phyloP scores from a whole-genome alignment of 23 red algal species.

The Cyanidioschyzon merolae region DNA sequence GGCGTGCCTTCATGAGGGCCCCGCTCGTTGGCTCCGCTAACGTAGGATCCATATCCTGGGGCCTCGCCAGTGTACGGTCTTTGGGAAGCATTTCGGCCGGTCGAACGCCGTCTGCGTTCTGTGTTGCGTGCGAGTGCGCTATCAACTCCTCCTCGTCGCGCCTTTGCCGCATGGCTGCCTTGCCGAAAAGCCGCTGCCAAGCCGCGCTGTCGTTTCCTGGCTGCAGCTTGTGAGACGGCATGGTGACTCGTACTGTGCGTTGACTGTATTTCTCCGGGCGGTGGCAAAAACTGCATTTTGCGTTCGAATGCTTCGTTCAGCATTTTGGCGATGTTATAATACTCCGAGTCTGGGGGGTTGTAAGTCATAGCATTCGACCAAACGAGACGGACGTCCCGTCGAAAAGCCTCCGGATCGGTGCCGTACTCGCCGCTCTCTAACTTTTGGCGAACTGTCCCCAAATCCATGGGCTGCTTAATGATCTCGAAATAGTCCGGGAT shows the following conservation, averaged over 20 bases:
- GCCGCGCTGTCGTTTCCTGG: not conserved
- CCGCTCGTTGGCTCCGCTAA: not conserved
- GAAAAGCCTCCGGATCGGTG: slow-evolving; percentile 38
- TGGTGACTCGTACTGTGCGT: not conserved
- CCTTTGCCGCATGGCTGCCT: not conserved
- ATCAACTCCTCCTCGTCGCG: not conserved
- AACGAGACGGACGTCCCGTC: slow-evolving; percentile 47
- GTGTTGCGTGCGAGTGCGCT: not conserved
- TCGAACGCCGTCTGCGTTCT: not conserved
- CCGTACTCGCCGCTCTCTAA: slow-evolving; percentile 47
- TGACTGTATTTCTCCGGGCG: not conserved
- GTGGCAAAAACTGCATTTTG: slow-evolving; percentile 20
- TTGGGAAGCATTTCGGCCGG: not conserved
- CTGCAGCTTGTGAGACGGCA: not conserved
- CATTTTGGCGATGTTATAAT: slow-evolving; percentile 35
- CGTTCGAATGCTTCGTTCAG: slow-evolving; percentile 60
- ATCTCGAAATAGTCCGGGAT: slow-evolving; percentile 72
- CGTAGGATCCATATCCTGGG: not conserved
- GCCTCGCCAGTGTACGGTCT: not conserved
- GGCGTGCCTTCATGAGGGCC: not conserved
- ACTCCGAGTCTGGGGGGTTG: slow-evolving; percentile 42
- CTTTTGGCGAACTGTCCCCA: slow-evolving; percentile 60
- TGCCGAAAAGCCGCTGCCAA: not conserved
- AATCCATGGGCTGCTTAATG: slow-evolving; percentile 79
- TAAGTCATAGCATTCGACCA: slow-evolving; percentile 84